Evolutionary conservation across 805 yeast species (phyloP).

Genomic region (Kodamaea leandrae): DNA sequence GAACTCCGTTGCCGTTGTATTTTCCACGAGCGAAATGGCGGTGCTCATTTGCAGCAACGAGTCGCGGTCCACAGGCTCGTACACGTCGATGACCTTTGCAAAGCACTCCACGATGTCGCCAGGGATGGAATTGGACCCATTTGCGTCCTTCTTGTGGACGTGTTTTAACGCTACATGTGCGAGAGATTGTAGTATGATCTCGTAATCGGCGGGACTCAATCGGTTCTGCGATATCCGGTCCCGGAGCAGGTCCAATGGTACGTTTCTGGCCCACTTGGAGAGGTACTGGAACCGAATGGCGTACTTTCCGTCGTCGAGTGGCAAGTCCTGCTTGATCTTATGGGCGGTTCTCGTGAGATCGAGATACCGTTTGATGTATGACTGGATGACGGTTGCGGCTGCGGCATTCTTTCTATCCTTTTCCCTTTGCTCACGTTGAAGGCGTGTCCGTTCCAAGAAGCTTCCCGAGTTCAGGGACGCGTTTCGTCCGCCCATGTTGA

Average conservation of each 20-base stretch:
- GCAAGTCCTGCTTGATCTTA: not conserved
- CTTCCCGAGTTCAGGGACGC: slow-evolving; percentile 31
- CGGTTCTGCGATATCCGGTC: not conserved
- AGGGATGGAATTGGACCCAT: not conserved
- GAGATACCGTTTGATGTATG: slow-evolving; percentile 40
- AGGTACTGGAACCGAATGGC: slow-evolving; percentile 5
- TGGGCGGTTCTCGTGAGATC: slow-evolving; percentile 22
- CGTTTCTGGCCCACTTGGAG: slow-evolving; percentile 1
- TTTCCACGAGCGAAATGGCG: not conserved
- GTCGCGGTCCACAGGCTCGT: not conserved
- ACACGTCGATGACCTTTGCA: not conserved
- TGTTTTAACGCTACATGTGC: not conserved
- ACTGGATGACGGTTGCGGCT: slow-evolving; percentile 53
- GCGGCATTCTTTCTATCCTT: slow-evolving; percentile 45
- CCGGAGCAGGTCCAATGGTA: not conserved
- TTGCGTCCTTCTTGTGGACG: no score
- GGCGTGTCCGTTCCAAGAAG: slow-evolving; percentile 60
- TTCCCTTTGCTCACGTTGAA: slow-evolving; percentile 67
- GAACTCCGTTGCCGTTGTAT: not conserved
- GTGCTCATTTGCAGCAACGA: not conserved
- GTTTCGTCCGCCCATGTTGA: slow-evolving; percentile 58
- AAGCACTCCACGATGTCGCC: not conserved
- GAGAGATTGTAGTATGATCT: not conserved
- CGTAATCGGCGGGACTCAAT: slow-evolving; percentile 1
- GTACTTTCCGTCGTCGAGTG: not conserved